Evolutionary conservation across 768 basidiomycete species (phyloP).

Genomic region (Termitomyces sp.): DNA sequence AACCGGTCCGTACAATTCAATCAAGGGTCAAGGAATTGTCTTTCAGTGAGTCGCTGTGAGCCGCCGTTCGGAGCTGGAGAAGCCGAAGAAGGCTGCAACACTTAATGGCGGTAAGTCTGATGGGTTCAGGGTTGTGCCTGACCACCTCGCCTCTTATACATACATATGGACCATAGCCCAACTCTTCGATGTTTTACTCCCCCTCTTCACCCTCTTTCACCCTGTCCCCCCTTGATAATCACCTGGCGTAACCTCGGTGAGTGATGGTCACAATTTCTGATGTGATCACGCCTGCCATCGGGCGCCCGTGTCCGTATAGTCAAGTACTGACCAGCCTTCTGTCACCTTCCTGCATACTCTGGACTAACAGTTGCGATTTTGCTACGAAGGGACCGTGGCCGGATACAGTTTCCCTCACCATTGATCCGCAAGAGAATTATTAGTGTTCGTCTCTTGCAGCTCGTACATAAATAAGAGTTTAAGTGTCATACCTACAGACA

Average conservation of each 20-base stretch:
- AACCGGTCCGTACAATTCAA: background rate
- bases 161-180: background rate
- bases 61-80: slow-evolving; percentile 6
- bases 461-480: background rate
- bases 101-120: slow-evolving; percentile 3
- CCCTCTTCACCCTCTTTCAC: background rate
- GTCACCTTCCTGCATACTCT: background rate
- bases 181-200: background rate
- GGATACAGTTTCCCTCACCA: background rate
- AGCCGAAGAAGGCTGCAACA: slow-evolving; percentile 1
- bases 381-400: background rate
- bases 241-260: background rate
- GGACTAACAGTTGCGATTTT: background rate
- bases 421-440: background rate
- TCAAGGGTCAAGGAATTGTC: background rate
- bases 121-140: background rate
- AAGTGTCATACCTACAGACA: background rate
- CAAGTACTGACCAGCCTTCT: background rate
- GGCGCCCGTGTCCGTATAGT: background rate
- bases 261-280: slow-evolving; percentile 4
- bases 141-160: background rate
- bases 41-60: background rate
- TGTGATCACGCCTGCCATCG: slow-evolving; percentile 5
- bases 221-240: background rate
- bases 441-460: background rate